Base-by-base conservation (phyloP, 2,329 filamentous ascomycete genomes). In the Cladophialophora yegresii region DNA sequence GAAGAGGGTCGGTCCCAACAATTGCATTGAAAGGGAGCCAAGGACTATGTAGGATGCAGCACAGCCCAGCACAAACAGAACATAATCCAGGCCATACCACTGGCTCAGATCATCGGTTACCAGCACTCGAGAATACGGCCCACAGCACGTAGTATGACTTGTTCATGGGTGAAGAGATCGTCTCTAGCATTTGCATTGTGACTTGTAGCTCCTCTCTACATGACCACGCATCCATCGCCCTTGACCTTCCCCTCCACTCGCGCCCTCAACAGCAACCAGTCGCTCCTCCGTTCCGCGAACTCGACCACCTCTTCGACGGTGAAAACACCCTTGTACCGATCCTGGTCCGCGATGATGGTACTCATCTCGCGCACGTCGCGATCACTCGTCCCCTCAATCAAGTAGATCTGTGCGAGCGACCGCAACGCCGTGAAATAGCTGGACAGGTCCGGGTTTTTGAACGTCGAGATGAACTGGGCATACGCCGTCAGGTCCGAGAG, bases 401-500 rank as follows among this genome's bases (percentile, higher is more conserved):
- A 83, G 77, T 96, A 99, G 65, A 99, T 96, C 80, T 98, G 93
- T 65, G 90, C 91, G 58, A 99, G 84, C 79, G 98, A 95, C 51
- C 93, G 85, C 73, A 99, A 84, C 1, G 95, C 95, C 63, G 87
- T 88, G 81, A 97, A 99, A 77, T 98, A 99, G 58, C 91, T 87
- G 49, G 93, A 84, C 59, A 99, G 82, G 67, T 96, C 89, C 69
- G 85, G 85, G 77, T 98, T 97, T 71, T 86, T 86, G 58, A 99
- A 84, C 1, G 88, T 89, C 66, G 88, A 83, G 66, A 97, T 87
- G 78, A 93, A 98, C 58, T 88, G 83, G 75, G 91, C 91, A 80
- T 97, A 98, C 63, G 95, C 86, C 74, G 95, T 96, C 87, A 96
- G 96, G 80, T 99, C 95, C 66, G 92, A 92, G 74, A 99, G 98